Evolutionary conservation across 441 rosid genomes (phyloP).

Genomic region (Jatropha podagrica): DNA sequence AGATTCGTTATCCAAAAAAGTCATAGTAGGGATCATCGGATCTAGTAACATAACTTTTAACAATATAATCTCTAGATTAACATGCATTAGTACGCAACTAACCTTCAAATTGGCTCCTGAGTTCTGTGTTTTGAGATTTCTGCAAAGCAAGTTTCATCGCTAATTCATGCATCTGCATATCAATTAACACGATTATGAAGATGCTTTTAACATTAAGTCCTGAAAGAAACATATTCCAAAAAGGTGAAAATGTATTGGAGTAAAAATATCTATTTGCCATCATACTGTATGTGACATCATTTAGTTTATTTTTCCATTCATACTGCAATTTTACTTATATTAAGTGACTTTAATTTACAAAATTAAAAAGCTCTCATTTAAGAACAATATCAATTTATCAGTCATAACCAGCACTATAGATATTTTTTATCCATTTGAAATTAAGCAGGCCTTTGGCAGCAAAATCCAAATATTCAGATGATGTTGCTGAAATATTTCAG

Average conservation of each 20-base stretch:
- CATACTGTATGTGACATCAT: background rate
- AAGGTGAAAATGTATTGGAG: background rate
- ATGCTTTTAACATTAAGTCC: background rate
- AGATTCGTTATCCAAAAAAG: background rate
- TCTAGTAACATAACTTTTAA: background rate
- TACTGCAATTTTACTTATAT: background rate
- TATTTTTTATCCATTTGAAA: background rate
- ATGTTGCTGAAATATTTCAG: conserved; percentile 1
- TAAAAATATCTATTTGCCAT: background rate
- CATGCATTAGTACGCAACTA: conserved; percentile 15
- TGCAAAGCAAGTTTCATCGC: conserved; percentile 82
- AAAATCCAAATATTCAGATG: conserved; percentile 7
- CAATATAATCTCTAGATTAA: background rate
- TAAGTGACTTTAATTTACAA: background rate
- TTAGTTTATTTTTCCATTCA: background rate
- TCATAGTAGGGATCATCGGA: background rate
- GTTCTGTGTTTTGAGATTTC: conserved; percentile 81
- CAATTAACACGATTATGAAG: conserved; percentile 13
- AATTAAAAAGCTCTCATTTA: background rate
- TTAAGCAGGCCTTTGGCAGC: background rate
- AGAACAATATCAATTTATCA: background rate
- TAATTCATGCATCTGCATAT: conserved; percentile 78
- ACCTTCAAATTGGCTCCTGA: conserved; percentile 93
- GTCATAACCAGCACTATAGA: conserved; percentile 2
- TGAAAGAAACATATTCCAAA: background rate